phyloP scores from a whole-genome alignment of 208 protist genomes.

The Tritrichomonas foetus region DNA sequence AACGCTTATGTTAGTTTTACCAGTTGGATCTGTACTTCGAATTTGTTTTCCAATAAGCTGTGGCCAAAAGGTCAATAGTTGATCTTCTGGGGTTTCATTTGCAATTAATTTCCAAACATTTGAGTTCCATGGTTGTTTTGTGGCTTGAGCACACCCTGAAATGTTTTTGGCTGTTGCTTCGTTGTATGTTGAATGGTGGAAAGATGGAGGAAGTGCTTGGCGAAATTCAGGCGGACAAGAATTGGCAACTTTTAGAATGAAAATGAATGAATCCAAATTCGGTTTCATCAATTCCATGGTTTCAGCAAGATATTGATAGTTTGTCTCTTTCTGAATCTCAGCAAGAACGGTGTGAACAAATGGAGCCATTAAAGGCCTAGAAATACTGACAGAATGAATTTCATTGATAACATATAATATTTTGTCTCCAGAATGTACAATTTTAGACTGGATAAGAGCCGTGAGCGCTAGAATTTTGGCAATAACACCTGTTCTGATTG shows the following conservation, averaged over 20 bases:
- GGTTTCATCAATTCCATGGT: background rate
- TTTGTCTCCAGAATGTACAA: background rate
- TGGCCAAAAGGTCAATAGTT: background rate
- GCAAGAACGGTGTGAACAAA: background rate
- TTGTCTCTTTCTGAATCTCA: background rate
- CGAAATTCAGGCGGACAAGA: background rate
- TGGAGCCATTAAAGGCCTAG: background rate
- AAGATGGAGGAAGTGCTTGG: background rate
- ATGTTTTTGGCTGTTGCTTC: background rate
- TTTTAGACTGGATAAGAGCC: background rate
- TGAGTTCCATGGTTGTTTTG: constrained; percentile 19
- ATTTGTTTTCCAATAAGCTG: background rate
- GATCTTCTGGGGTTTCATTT: background rate
- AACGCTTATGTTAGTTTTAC: background rate
- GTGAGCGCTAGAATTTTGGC: background rate
- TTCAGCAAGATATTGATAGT: background rate
- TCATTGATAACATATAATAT: background rate
- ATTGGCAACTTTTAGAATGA: background rate
- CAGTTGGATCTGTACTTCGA: background rate
- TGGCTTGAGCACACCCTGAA: background rate
- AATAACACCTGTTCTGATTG: background rate
- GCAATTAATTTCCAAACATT: background rate
- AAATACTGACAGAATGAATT: background rate
- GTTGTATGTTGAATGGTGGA: background rate
- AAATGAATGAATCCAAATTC: background rate